phyloP scores from a whole-genome alignment of 192 early-diverging fungal species.

The Gigaspora rosea region DNA sequence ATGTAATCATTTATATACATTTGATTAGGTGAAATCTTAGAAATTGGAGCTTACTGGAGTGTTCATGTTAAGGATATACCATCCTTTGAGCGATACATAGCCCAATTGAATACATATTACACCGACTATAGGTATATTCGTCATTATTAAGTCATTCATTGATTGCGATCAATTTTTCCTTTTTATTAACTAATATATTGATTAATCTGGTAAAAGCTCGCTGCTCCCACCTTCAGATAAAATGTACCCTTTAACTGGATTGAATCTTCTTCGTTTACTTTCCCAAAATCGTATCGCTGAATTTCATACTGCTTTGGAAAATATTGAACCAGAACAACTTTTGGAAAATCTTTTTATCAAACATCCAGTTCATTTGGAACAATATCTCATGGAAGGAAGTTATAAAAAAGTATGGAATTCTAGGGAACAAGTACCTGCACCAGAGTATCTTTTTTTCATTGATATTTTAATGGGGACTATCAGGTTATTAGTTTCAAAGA shows the following conservation, averaged over 20 bases:
- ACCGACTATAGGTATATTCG: slow-evolving; percentile 68
- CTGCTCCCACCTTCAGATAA: slow-evolving; percentile 73
- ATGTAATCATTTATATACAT: neutral
- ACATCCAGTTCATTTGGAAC: slow-evolving; percentile 92
- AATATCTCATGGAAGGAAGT: slow-evolving; percentile 96
- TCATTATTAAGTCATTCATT: neutral
- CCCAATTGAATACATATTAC: slow-evolving; percentile 90
- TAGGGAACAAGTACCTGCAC: slow-evolving; percentile 82
- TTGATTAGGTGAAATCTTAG: slow-evolving; percentile 78
- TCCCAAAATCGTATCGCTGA: slow-evolving; percentile 96
- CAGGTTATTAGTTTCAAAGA: slow-evolving; percentile 51
- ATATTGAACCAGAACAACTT: slow-evolving; percentile 81
- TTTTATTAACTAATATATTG: neutral
- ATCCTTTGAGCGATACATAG: slow-evolving; percentile 94
- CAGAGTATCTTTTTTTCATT: slow-evolving; percentile 92
- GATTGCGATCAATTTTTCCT: neutral
- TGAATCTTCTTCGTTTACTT: slow-evolving; percentile 91
- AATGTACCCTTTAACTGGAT: slow-evolving; percentile 87
- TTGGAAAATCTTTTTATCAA: slow-evolving; percentile 82
- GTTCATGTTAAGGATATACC: slow-evolving; percentile 85
- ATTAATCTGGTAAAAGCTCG: slow-evolving; percentile 12
- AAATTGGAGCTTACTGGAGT: slow-evolving; percentile 88
- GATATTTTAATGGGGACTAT: slow-evolving; percentile 94
- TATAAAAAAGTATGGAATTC: slow-evolving; percentile 97
- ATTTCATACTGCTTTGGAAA: slow-evolving; percentile 96